Evolutionary conservation across 495 filamentous ascomycete genomes (phyloP), one percentile per base, ranked within the genome.

Genomic region (Hypoxylon cercidicola): DNA sequence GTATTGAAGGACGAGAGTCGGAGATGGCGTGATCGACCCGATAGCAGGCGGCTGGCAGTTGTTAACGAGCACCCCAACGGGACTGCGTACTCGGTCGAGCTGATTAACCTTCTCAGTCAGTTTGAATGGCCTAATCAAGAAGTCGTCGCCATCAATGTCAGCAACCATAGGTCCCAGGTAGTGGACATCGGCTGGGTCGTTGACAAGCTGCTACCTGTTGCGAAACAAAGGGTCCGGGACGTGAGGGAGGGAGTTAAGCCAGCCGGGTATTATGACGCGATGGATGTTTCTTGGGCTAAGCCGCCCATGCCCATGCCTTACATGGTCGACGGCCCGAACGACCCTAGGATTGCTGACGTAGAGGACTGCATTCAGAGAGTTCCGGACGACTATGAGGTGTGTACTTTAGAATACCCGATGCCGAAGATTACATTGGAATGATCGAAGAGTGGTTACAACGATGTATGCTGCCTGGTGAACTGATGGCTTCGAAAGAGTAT

Each of bases 111-210:
- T 0, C 23, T 61, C 5, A 23, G 10, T 1, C 0, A 11, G 2
- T 61, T 61, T 15, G 58, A 61, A 34, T 54, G 48, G 48, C 11
- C 1, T 0, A 15, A 32, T 15, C 58, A 61, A 16, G 30, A 28
- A 12, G 4, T 54, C 11, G 4, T 0, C 0, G 1, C 9, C 3
- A 23, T 61, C 32, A n/a, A 20, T 1, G 0, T 6, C 6, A 1
- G 0, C 15, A 34, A 1, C 9, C 0, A 34, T 6, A 43, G 32
- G 7, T 6, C 1, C 0, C 0, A 1, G 2, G 4, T 8, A n/a
- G 28, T 18, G 0, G 10, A 2, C 16, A 25, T 54, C 5, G 34
- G 16, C 0, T 61, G 49, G 40, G 19, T 61, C 1, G 4, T 40
- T 3, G 20, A 30, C 11, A 20, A 5, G 3, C 32, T 61, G 20